Evolutionary conservation across 2,329 filamentous ascomycete genomes (phyloP).

Genomic region (Penicillium sp.): DNA sequence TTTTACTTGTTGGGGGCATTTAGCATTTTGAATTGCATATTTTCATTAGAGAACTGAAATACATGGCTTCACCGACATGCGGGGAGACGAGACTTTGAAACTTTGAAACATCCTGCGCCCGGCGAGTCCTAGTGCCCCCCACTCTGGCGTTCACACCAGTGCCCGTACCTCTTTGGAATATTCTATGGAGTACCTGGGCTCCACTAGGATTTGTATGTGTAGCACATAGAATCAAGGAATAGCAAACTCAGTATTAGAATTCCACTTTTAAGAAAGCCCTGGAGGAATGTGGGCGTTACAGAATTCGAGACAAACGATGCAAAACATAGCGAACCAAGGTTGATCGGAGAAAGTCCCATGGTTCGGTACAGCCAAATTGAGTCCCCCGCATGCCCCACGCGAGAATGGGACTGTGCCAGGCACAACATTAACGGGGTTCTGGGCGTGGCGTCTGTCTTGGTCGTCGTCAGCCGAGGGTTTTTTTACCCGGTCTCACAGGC

Average conservation of each 20-base stretch:
- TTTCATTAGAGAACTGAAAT: neutral
- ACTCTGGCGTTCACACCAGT: neutral
- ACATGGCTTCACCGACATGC: conserved; percentile 2
- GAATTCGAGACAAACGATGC: no score
- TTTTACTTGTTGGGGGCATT: neutral
- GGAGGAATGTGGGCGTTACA: no score
- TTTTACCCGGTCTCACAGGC: conserved; percentile 11
- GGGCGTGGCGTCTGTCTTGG: neutral
- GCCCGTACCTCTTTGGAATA: no score
- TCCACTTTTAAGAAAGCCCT: no score
- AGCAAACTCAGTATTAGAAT: no score
- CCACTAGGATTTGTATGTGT: no score
- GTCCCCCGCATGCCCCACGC: no score
- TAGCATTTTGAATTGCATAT: conserved; percentile 8
- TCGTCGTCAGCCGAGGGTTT: conserved; percentile 17
- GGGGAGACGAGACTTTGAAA: neutral
- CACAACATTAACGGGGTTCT: neutral
- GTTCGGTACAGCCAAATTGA: no score
- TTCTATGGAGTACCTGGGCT: no score
- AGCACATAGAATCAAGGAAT: no score
- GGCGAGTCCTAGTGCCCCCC: neutral
- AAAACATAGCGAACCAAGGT: no score
- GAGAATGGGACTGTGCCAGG: neutral
- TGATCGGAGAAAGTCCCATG: no score
- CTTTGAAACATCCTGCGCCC: neutral